A percentile compares a stretch with the other conserved stretches of the same genome.
phyloP scores from a whole-genome alignment of 805 yeast genomes.

The Candida manassasensis region DNA sequence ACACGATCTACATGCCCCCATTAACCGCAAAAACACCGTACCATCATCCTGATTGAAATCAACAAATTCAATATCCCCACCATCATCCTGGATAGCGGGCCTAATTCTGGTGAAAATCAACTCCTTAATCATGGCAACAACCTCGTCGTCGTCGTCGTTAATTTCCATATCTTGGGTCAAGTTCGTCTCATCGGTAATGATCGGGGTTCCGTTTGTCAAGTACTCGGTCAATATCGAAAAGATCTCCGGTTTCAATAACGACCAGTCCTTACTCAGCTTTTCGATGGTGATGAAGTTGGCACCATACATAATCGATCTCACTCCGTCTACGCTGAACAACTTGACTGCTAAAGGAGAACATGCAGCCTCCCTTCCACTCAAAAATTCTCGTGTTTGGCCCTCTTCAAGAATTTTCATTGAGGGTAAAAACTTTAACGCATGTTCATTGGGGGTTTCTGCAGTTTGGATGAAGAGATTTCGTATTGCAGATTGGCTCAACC shows the following conservation, averaged over 20 bases:
- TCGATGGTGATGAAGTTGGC: conserved; percentile 80
- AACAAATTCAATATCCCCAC: conserved; percentile 90
- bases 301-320: conserved; percentile 74
- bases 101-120: conserved; percentile 89
- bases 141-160: conserved; percentile 57
- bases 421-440: conserved; percentile 81
- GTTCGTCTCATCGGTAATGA: conserved; percentile 33
- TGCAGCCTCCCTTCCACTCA: conserved; percentile 70
- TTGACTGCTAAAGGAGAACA: conserved; percentile 74
- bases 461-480: conserved; percentile 66
- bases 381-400: conserved; percentile 67
- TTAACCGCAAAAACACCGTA: conserved; percentile 78
- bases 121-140: conserved; percentile 86
- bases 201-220: conserved; percentile 52
- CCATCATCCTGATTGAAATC: conserved; percentile 86
- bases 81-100: conserved; percentile 98
- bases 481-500: conserved; percentile 1
- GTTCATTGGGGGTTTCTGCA: conserved; percentile 78
- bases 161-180: conserved; percentile 33
- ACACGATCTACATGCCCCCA: conserved; percentile 96
- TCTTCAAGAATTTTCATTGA: conserved; percentile 58
- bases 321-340: conserved; percentile 71
- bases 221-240: conserved; percentile 55
- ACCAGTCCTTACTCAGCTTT: conserved; percentile 52
- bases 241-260: conserved; percentile 61